Evolutionary conservation across 306 rosid genomes (phyloP), one percentile per base, ranked within the genome.

Genomic region (Fagus crenata): DNA sequence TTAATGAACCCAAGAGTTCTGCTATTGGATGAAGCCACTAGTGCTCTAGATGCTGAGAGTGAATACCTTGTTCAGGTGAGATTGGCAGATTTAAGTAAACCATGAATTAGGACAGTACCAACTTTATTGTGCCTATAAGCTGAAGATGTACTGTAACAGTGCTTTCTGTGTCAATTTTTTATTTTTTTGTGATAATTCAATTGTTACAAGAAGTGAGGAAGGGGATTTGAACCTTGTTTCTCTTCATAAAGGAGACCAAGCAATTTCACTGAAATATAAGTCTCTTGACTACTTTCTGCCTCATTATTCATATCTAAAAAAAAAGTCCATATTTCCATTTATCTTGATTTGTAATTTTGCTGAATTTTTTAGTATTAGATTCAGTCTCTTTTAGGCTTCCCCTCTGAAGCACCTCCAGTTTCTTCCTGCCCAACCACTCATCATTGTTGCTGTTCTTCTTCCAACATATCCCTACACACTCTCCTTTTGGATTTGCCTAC

Each of bases 1-100:
- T 84, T 90, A 54, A 86, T 88, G 90, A 83, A 90, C 78, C 92
- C 95, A 0, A 88, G 82, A 78, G 77, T 90, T 76, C 82, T 90
- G 77, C 86, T 88, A 12, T 84, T 90, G 13, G 95, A 88, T 71
- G 95, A 90, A 88, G 95, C 95, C 78, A 90, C 95, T 40, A 90
- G 95, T 71, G 95, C 95, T 79, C 77, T 90, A 13, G 95, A 90
- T 82, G 95, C 95, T 60, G 95, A 90, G 79, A 90, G 95, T 18
- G 95, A 90, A 78, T 86, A 86, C 82, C 86, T 90, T 53, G 95
- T 90, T 61, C 95, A 90, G 85, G 95, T 80, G 69, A 77, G 72
- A 33, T 54, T 54, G 39, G 12, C 35, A n/a, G 49, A 65, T 14
- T 1, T 63, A 33, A 33, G 42, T 36, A 33, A 14, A 12, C 13